phyloP scores from a whole-genome alignment of 1,139 yeast species.

The Yamadazyma taylorii region DNA sequence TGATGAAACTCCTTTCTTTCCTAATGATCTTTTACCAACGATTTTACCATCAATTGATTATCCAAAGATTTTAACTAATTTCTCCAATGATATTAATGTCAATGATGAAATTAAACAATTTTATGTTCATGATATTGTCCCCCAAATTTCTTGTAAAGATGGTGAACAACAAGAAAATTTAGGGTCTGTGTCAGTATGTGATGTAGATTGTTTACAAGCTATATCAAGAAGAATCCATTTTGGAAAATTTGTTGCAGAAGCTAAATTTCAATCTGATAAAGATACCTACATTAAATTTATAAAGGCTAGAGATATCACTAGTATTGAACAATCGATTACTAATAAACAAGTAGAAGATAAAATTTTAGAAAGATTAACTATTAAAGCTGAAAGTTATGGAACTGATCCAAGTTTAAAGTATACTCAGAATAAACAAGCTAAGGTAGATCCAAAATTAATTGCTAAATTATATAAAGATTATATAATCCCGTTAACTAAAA shows the following conservation, averaged over 20 bases:
- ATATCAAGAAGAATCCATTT: constrained; percentile 93
- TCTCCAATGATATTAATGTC: constrained; percentile 73
- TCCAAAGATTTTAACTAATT: constrained; percentile 75
- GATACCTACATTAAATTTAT: constrained; percentile 67
- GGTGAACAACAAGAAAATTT: constrained; percentile 85
- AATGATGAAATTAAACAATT: constrained; percentile 65
- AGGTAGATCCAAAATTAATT: constrained; percentile 77
- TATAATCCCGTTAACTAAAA: constrained; percentile 91
- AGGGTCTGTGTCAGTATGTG: constrained; percentile 84
- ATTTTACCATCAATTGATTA: constrained; percentile 78
- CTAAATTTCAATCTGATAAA: constrained; percentile 74
- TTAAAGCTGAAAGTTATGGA: constrained; percentile 84
- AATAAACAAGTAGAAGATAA: constrained; percentile 83
- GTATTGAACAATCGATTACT: constrained; percentile 80
- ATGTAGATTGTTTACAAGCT: constrained; percentile 84
- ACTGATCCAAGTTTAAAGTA: constrained; percentile 79
- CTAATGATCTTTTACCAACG: constrained; percentile 60
- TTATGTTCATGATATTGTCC: constrained; percentile 73
- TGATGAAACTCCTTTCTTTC: constrained; percentile 92
- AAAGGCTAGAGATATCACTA: constrained; percentile 60
- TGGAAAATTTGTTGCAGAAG: constrained; percentile 96
- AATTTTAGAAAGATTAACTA: constrained; percentile 73
- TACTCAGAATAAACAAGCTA: constrained; percentile 68
- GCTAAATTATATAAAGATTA: constrained; percentile 82
- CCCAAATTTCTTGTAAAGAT: constrained; percentile 61